A percentile compares a stretch with the other conserved stretches of the same genome.
Conservation (phyloP, 306 rosid species). For the Cercis canadensis region DNA sequence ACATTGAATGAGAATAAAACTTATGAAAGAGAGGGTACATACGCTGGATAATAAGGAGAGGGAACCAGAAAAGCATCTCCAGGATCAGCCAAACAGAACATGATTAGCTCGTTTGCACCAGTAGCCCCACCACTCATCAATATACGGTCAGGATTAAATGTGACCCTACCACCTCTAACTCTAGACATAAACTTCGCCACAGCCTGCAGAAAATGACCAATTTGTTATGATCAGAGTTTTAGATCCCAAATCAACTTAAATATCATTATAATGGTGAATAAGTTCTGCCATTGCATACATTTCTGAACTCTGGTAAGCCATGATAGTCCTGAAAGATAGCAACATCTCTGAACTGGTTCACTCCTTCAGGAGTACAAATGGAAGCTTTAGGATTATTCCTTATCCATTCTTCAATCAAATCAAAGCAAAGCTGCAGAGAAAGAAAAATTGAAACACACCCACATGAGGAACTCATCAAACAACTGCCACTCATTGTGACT, state of each 20-base stretch:
- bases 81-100: constrained; percentile 86
- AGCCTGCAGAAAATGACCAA: constrained; percentile 49
- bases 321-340: constrained; percentile 89
- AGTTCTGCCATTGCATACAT: constrained; percentile 41
- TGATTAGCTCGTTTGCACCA: constrained; percentile 81
- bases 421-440: constrained; percentile 61
- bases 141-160: constrained; percentile 71
- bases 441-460: background rate
- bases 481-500: background rate
- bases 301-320: constrained; percentile 74
- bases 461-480: constrained; percentile 5
- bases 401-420: constrained; percentile 73
- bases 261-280: background rate
- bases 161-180: constrained; percentile 80
- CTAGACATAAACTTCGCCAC: constrained; percentile 85
- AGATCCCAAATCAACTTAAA: too few species aligned
- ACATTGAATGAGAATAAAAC: constrained; percentile 34
- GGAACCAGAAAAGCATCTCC: constrained; percentile 93
- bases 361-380: constrained; percentile 77
- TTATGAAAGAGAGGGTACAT: constrained; percentile 41
- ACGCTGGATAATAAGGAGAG: constrained; percentile 94
- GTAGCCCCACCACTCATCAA: constrained; percentile 97
- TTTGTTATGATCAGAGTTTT: too few species aligned
- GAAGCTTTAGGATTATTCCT: constrained; percentile 75
- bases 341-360: constrained; percentile 61